A percentile compares a stretch with the other conserved stretches of the same genome.
Evolutionary conservation across 768 basidiomycete genomes (phyloP).

Genomic region (Termitomyces sp.): DNA sequence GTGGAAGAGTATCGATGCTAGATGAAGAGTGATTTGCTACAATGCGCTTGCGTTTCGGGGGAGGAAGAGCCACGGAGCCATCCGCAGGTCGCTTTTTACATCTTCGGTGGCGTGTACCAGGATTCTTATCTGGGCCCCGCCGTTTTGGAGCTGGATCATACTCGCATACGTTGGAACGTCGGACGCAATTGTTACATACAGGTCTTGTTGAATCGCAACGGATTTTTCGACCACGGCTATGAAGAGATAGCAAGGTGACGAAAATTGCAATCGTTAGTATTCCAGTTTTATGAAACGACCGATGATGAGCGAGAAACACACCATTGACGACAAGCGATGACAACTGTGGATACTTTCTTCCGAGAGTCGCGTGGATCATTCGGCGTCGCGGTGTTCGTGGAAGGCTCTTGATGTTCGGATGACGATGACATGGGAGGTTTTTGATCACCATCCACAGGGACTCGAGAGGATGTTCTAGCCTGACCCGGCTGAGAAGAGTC

Average conservation of each 20-base stretch:
- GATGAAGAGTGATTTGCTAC: constrained; percentile 26
- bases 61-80: constrained; percentile 39
- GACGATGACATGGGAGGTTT: constrained; percentile 30
- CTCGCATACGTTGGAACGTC: constrained; percentile 72
- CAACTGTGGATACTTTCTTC: constrained; percentile 61
- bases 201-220: constrained; percentile 83
- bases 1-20: constrained; percentile 25
- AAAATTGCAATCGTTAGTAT: constrained; percentile 28
- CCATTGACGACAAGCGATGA: constrained; percentile 87
- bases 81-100: constrained; percentile 78
- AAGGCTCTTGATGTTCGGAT: constrained; percentile 31
- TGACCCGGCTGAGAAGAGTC: constrained; percentile 38
- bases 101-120: constrained; percentile 77
- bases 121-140: constrained; percentile 82
- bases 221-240: constrained; percentile 81
- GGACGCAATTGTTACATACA: constrained; percentile 77
- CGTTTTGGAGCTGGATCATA: constrained; percentile 81
- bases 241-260: constrained; percentile 27
- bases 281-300: constrained; percentile 34
- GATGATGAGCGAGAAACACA: constrained; percentile 38
- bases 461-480: constrained; percentile 24
- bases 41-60: constrained; percentile 53
- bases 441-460: constrained; percentile 28
- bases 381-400: constrained; percentile 23
- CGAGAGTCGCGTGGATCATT: constrained; percentile 36